phyloP scores from a whole-genome alignment of 192 early-diverging fungal genomes.

The Lobosporangium transversale region DNA sequence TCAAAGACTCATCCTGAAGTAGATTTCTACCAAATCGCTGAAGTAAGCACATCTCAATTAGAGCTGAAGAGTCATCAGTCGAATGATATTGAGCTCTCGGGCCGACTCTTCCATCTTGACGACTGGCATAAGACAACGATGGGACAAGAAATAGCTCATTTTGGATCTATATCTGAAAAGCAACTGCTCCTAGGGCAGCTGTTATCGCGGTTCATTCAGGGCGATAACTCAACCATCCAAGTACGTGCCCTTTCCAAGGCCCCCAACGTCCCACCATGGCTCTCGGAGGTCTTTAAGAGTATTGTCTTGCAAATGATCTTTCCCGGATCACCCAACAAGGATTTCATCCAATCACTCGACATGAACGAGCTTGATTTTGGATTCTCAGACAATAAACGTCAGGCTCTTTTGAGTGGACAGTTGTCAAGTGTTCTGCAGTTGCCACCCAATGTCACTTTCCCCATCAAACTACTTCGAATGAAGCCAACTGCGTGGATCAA shows the following conservation, averaged over 20 bases:
- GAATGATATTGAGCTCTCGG: slow-evolving; percentile 19
- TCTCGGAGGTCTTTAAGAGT: slow-evolving; percentile 30
- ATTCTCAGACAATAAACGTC: slow-evolving; percentile 16
- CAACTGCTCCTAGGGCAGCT: slow-evolving; percentile 31
- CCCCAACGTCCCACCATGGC: slow-evolving; percentile 26
- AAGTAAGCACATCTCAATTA: slow-evolving; percentile 18
- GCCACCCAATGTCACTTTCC: slow-evolving; percentile 50
- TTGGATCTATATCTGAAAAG: slow-evolving; percentile 25
- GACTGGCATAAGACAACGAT: slow-evolving; percentile 29
- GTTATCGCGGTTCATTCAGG: slow-evolving; percentile 44
- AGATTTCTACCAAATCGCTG: slow-evolving; percentile 42
- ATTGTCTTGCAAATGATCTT: slow-evolving; percentile 44
- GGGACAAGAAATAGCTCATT: background rate
- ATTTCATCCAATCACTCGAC: slow-evolving; percentile 34
- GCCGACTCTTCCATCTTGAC: slow-evolving; percentile 47
- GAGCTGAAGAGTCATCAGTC: slow-evolving; percentile 17
- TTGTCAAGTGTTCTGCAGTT: slow-evolving; percentile 35
- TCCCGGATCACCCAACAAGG: slow-evolving; percentile 34
- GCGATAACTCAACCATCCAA: slow-evolving; percentile 36
- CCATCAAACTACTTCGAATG: slow-evolving; percentile 45
- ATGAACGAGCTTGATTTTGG: slow-evolving; percentile 36
- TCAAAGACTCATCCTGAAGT: slow-evolving; percentile 22
- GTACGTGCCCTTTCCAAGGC: slow-evolving; percentile 44
- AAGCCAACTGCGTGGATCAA: slow-evolving; percentile 21
- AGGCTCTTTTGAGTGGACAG: slow-evolving; percentile 20